Conservation (phyloP, 306 rosid genomes). For the Vigna unguiculata region DNA sequence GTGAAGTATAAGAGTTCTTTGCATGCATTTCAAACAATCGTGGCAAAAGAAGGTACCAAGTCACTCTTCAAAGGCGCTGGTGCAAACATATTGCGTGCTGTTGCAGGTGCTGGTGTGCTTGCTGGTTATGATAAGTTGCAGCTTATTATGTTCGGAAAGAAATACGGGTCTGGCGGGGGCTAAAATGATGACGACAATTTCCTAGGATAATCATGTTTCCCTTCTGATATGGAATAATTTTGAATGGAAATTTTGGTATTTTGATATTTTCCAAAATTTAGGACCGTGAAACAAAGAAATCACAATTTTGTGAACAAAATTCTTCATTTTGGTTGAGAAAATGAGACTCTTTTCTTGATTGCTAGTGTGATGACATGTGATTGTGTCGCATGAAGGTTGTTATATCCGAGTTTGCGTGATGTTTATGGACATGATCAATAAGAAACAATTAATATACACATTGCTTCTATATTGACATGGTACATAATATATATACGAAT, state of each 20-base stretch:
- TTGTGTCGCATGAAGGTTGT: neutral
- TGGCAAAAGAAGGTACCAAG: conserved; percentile 79
- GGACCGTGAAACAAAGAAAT: conserved; percentile 38
- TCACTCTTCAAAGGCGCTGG: conserved; percentile 96
- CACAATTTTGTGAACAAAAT: conserved; percentile 40
- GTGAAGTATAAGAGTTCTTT: conserved; percentile 83
- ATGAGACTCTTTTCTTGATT: no score
- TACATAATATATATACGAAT: no score
- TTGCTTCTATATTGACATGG: no score
- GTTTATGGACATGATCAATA: neutral
- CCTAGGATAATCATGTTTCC: conserved; percentile 37
- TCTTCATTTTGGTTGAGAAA: conserved; percentile 40
- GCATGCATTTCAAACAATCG: conserved; percentile 73
- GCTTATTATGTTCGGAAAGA: conserved; percentile 81
- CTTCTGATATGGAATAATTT: conserved; percentile 50
- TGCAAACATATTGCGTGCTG: conserved; percentile 88
- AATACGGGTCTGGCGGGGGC: conserved; percentile 93
- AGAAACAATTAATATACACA: no score
- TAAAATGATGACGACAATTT: conserved; percentile 55
- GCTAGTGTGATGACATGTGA: neutral
- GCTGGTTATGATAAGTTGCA: conserved; percentile 94
- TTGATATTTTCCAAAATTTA: conserved; percentile 38
- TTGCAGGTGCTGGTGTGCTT: conserved; percentile 95
- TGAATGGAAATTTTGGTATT: conserved; percentile 34
- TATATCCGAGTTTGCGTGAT: neutral